Base-by-base conservation (phyloP, 192 early-diverging fungal species). In the Entomortierella lignicola region DNA sequence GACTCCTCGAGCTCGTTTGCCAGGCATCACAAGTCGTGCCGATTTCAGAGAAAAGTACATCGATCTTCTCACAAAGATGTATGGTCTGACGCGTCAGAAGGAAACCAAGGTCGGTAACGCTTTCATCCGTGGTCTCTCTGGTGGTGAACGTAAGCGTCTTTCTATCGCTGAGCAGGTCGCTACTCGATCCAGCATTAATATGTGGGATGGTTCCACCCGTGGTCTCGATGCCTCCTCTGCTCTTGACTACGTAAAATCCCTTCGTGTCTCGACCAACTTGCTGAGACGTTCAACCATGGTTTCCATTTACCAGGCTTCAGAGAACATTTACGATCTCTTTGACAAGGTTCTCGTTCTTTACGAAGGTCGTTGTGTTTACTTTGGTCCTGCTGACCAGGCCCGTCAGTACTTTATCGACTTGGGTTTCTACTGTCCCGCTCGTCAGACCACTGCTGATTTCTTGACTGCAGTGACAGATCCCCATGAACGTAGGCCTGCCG, bases 161-260 rank as follows among this genome's bases (percentile, higher is more conserved):
- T 91, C 89, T 12, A 93, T 92, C 71, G 91, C 91, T 15, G 91
- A 92, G 79, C 91, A 92, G 77, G 88, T 92, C 59, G 90, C 90
- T 12, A 86, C 87, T 15, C 82, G 75, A 20, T 79, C 75, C 2
- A 55, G 59, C 37, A 55, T 92, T 67, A 88, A 90, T 48, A 80
- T 89, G 47, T 92, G 90, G 90, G 91, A 92, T 55, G 86, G 89
- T 31, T 87, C 88, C 64, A 95, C 93, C 8, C 85, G 86, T 41
- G 94, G 94, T 52, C 84, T 95, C 53, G 94, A 95, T 82, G 90
- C 92, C 25, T 91, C 91, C 55, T 92, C 91, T 3, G 92, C 94
- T 43, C 83, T 95, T 10, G 94, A 95, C 67, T 95, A 92, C 60
- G 89, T 91, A 48, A 86, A 89, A 30, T 91, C 88, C 20, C 85